A percentile compares a stretch with the other conserved stretches of the same genome.
Conservation (phyloP, 169 alveolate species). For the Cryptosporidium viatorum region DNA sequence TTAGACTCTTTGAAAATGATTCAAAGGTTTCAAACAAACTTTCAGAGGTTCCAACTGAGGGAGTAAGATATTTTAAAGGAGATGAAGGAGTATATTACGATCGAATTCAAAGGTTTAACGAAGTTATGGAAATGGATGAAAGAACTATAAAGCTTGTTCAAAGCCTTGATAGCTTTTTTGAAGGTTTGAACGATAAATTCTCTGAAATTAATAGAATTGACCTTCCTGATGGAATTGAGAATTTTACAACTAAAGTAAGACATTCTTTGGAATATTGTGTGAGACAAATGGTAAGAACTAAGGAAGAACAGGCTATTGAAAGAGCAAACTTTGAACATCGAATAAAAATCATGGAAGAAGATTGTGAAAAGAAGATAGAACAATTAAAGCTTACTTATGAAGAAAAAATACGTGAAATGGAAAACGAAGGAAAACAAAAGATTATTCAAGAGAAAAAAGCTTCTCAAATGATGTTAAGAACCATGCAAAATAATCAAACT, state of each 20-base stretch:
- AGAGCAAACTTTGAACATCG: slow-evolving; percentile 11
- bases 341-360: slow-evolving; percentile 47
- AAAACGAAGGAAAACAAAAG: slow-evolving; percentile 27
- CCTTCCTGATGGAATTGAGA: slow-evolving; percentile 3
- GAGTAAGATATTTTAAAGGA: slow-evolving; percentile 11
- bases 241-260: slow-evolving; percentile 36
- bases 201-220: slow-evolving; percentile 9
- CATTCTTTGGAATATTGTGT: slow-evolving; percentile 54
- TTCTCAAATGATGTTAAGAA: slow-evolving; percentile 33
- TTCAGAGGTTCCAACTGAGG: background rate
- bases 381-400: slow-evolving; percentile 32
- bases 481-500: slow-evolving; percentile 57
- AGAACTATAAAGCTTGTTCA: slow-evolving; percentile 17
- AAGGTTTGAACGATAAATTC: slow-evolving; percentile 10
- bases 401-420: slow-evolving; percentile 57
- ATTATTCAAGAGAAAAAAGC: slow-evolving; percentile 63
- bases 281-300: slow-evolving; percentile 52
- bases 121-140: slow-evolving; percentile 45
- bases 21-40: background rate
- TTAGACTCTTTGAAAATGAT: slow-evolving; percentile 65
- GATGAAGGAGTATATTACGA: slow-evolving; percentile 37
- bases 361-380: slow-evolving; percentile 16
- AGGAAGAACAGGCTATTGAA: slow-evolving; percentile 63
- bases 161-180: slow-evolving; percentile 40
- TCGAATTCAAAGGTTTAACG: slow-evolving; percentile 25